Evolutionary conservation across 495 filamentous ascomycete genomes (phyloP).

Genomic region (Schizothecium vesticola): DNA sequence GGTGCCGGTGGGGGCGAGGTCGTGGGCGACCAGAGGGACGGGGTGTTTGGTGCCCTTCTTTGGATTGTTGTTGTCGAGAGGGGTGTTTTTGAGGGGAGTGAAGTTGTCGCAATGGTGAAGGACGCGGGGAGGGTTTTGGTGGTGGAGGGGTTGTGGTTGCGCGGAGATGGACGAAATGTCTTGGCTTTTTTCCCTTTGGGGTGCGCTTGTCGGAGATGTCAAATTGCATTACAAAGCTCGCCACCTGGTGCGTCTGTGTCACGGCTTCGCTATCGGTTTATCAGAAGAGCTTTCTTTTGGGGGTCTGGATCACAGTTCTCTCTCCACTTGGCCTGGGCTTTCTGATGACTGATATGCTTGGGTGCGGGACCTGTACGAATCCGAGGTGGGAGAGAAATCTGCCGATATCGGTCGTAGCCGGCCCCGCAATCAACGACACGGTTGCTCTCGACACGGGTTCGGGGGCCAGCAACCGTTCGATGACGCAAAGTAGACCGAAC

Average conservation of each 20-base stretch:
- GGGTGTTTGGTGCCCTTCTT: background rate
- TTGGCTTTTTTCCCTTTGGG: background rate
- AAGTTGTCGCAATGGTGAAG: background rate
- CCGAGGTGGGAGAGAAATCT: background rate
- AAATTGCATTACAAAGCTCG: slow-evolving; percentile 24
- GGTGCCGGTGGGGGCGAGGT: slow-evolving; percentile 5
- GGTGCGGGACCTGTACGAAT: background rate
- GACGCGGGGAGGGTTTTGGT: background rate
- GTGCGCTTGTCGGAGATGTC: slow-evolving; percentile 12
- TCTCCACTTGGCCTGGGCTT: too few species aligned
- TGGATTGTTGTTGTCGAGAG: background rate
- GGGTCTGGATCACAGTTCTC: background rate
- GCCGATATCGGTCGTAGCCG: background rate
- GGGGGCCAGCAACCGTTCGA: background rate
- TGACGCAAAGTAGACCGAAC: background rate
- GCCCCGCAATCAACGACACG: background rate
- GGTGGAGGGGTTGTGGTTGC: background rate
- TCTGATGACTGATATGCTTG: background rate
- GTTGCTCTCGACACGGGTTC: background rate
- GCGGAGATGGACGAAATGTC: background rate
- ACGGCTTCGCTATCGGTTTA: background rate
- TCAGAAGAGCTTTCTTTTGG: background rate
- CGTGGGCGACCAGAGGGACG: background rate
- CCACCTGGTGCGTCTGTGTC: background rate
- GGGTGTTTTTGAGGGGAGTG: slow-evolving; percentile 7